phyloP scores from a whole-genome alignment of 768 basidiomycete species.

The Macrolepiota fuliginosa region DNA sequence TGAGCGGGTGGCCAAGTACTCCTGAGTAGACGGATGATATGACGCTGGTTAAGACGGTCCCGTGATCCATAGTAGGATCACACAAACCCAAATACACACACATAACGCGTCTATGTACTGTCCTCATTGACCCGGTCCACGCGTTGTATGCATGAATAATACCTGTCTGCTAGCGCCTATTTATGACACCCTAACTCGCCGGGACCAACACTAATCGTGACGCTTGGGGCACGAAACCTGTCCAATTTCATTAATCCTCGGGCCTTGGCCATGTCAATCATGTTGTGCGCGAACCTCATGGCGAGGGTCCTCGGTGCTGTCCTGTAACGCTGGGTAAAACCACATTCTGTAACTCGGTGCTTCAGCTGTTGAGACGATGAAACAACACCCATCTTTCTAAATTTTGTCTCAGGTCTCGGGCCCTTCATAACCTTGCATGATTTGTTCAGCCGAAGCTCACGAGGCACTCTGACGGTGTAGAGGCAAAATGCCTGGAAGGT shows the following conservation, averaged over 20 bases:
- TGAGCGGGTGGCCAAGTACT: conserved; percentile 1
- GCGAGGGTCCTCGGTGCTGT: neutral
- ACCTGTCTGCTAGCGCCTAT: neutral
- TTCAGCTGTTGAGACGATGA: neutral
- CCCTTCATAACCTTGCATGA: neutral
- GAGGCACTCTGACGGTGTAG: neutral
- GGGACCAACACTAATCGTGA: neutral
- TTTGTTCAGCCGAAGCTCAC: neutral
- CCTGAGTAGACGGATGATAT: conserved; percentile 6
- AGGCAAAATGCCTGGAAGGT: neutral
- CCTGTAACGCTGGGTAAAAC: neutral
- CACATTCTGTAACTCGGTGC: neutral
- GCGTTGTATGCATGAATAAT: neutral
- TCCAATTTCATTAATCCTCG: neutral
- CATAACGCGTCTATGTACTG: neutral
- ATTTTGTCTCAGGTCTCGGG: neutral
- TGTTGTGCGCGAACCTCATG: neutral
- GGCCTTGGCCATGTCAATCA: neutral
- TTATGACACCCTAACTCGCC: neutral
- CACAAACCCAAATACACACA: conserved; percentile 8
- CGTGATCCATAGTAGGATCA: neutral
- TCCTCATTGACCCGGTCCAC: neutral
- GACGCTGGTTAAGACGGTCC: conserved; percentile 1
- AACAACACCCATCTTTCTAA: neutral
- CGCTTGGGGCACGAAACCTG: neutral